A percentile compares a stretch with the other conserved stretches of the same genome.
Evolutionary conservation across 1,284 basidiomycete species (phyloP).

Genomic region (Melampsora abietis-canadensis): DNA sequence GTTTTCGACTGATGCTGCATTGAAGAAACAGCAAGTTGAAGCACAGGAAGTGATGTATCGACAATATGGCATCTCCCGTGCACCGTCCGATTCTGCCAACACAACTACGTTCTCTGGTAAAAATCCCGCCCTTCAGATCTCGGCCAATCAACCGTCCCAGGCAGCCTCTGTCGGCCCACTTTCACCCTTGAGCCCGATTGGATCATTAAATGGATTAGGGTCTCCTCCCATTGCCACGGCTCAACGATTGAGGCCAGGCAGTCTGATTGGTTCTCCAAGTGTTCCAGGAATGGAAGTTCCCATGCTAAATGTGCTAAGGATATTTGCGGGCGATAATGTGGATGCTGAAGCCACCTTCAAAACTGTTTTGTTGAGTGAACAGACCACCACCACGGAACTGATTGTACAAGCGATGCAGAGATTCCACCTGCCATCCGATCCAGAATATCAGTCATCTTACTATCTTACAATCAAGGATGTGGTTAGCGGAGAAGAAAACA

Average conservation of each 20-base stretch:
- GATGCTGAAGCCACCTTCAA: constrained; percentile 95
- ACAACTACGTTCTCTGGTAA: constrained; percentile 25
- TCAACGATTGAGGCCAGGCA: constrained; percentile 56
- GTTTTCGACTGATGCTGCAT: constrained; percentile 47
- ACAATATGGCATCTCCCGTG: constrained; percentile 61
- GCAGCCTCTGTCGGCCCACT: constrained; percentile 11
- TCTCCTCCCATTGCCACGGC: constrained; percentile 59
- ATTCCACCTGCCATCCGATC: constrained; percentile 65
- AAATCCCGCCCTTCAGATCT: constrained; percentile 26
- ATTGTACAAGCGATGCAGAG: constrained; percentile 88
- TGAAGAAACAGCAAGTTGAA: constrained; percentile 76
- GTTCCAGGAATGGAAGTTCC: constrained; percentile 59
- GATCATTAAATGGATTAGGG: constrained; percentile 1
- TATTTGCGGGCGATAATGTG: constrained; percentile 83
- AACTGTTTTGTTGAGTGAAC: constrained; percentile 84
- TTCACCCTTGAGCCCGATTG: constrained; percentile 39
- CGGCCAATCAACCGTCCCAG: constrained; percentile 29
- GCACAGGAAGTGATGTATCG: constrained; percentile 83
- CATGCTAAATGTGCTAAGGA: constrained; percentile 84
- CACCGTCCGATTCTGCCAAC: constrained; percentile 48
- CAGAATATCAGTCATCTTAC: constrained; percentile 60
- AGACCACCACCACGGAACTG: constrained; percentile 76
- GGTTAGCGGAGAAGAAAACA: constrained; percentile 72
- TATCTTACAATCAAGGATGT: constrained; percentile 88
- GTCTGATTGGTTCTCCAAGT: constrained; percentile 56